Base-by-base conservation (phyloP, 495 filamentous ascomycete species). In the Amniculicola lignicola region DNA sequence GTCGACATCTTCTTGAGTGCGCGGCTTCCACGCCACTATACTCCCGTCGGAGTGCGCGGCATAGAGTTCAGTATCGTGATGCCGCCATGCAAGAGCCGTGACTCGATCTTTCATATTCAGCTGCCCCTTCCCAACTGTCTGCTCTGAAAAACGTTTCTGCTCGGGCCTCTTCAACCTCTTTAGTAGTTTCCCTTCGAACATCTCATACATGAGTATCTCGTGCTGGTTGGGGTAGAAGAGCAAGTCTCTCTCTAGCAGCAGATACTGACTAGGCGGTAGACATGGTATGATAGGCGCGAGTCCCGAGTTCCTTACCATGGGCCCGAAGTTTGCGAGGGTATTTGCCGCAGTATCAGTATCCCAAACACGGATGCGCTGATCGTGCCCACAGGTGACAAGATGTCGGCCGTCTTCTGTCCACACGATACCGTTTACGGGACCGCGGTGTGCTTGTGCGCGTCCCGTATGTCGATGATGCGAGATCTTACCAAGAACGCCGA, bases 351-450 rank as follows among this genome's bases (percentile, higher is more conserved):
- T 87, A 0, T 73, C 73, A 12, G 85, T 79, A 68, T 93, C 79
- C 91, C 90, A 95, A 2, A 94, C 88, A 2, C 90, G 79, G 41
- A 96, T 84, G 7, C 85, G 79, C 31, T 86, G 72, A 64, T 96
- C 91, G 48, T 89, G 86, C 4, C 91, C 90, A 0, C 84, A 77
- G 4, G 87, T 89, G 19, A 96, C 75, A 12, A 96, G 72, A 51
- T 85, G 79, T 12, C 68, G 69, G 6, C 90, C 89, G 69, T 85
- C 82, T 42, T 88, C 82, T 6, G 87, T 89, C 89, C 88, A 96
- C 0, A 83, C 76, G 12, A 95, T 74, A 0, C 88, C 88, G 58
- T 94, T 95, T 37, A 90, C 89, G 16, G 87, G 77, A 0, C 85
- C 89, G 16, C 74, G 73, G 62, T 95, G 90, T 6, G 91, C 86